Conservation (phyloP, 257 asterid species). For the Solanum rostratum region DNA sequence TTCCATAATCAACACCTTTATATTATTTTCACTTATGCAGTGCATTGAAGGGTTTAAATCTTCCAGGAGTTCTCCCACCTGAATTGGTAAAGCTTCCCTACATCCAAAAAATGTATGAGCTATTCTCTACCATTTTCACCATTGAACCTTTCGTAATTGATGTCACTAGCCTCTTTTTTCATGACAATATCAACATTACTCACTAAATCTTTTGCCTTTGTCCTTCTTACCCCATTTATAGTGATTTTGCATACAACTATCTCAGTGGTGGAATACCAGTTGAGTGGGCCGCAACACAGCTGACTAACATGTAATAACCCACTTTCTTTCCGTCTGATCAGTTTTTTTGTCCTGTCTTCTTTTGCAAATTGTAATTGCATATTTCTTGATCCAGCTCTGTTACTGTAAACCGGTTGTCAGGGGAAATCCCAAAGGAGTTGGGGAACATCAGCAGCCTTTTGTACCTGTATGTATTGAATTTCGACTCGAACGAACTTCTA, state of each 20-base stretch:
- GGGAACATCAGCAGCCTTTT: conserved; percentile 68
- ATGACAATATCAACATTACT: neutral
- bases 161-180: neutral
- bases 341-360: neutral
- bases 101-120: conserved; percentile 51
- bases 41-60: conserved; percentile 56
- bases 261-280: conserved; percentile 68
- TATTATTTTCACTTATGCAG: conserved; percentile 31
- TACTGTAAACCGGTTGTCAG: conserved; percentile 80
- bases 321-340: neutral
- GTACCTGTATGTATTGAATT: conserved; percentile 54
- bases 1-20: neutral
- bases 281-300: conserved; percentile 63
- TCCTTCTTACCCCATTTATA: conserved; percentile 9
- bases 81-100: conserved; percentile 49
- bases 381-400: conserved; percentile 52
- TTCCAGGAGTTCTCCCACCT: conserved; percentile 72
- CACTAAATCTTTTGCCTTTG: neutral
- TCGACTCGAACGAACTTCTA: neutral
- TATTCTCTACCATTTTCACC: neutral
- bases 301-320: conserved; percentile 41
- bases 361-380: conserved; percentile 2
- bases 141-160: neutral
- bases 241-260: conserved; percentile 86
- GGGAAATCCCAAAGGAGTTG: conserved; percentile 63